Evolutionary conservation across 306 rosid genomes (phyloP).

Genomic region (Dryas octopetala): DNA sequence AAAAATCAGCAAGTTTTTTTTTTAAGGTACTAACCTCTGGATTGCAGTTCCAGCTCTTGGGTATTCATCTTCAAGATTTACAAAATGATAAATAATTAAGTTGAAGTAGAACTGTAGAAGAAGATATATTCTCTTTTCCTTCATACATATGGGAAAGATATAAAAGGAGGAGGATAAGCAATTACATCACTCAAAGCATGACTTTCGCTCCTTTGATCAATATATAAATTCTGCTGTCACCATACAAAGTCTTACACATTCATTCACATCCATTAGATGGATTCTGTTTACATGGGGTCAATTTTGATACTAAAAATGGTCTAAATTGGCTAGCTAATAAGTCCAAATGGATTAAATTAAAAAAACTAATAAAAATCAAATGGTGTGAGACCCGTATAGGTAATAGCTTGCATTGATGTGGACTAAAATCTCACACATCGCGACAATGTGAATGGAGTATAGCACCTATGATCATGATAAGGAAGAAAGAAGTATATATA

Average conservation of each 20-base stretch:
- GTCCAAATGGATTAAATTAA: background rate
- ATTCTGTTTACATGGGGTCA: background rate
- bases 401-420: too few species aligned
- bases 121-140: background rate
- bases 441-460: too few species aligned
- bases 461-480: too few species aligned
- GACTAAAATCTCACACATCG: too few species aligned
- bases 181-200: background rate
- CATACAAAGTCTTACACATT: background rate
- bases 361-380: background rate
- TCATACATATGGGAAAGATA: background rate
- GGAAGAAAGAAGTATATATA: too few species aligned
- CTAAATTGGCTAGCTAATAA: background rate
- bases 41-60: constrained; percentile 45
- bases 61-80: constrained; percentile 37
- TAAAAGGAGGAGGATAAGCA: background rate
- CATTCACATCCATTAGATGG: too few species aligned
- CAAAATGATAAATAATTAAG: background rate
- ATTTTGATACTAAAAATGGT: background rate
- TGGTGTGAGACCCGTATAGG: too few species aligned
- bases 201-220: background rate
- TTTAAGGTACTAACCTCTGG: constrained; percentile 35
- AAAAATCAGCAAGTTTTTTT: too few species aligned
- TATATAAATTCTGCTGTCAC: background rate
- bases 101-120: background rate